Evolutionary conservation across 2,329 filamentous ascomycete genomes (phyloP), one percentile per base, ranked within the genome.

Genomic region (Aphanocladium album): DNA sequence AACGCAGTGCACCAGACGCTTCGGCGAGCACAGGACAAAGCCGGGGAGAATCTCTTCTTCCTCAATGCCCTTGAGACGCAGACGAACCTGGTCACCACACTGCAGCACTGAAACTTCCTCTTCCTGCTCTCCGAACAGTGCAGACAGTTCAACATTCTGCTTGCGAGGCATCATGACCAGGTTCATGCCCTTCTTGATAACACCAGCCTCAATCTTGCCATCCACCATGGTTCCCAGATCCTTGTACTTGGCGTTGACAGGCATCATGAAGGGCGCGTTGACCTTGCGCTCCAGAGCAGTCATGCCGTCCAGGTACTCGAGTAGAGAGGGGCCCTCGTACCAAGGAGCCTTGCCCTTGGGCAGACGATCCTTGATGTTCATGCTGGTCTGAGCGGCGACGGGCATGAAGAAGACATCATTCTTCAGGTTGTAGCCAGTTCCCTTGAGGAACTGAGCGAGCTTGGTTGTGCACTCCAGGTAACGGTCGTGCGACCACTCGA

Each of bases 211-310:
- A 66, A 99, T 90, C 82, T 97, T 96, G 67, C 95, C 95, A 79
- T 99, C 96, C 46, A 97, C 85, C 84, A 99, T 92, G 64, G 95
- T 99, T 69, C 95, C 95, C 83, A 99, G 89, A 73, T 99, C 96
- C 69, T 90, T 86, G 80, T 98, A 99, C 79, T 99, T 99, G 76
- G 91, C 91, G 65, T 90, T 90, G 65, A 99, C 83, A 9, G 95
- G 90, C 93, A 99, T 97, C 95, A 99, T 98, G 83, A 99, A 98
- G 11, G 95, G 93, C 2, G 95, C 95, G 69, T 96, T 96, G 69
- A 97, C 78, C 81, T 98, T 99, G 69, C 95, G 91, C 75, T 99
- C 93, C 43, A 97, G 84, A 14, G 93, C 87, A 70, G 89, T 87
- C 91, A 98, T 97, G 72, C 85, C 81, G 73, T 97, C 93, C n/a